Evolutionary conservation across 2,329 filamentous ascomycete species (phyloP), one percentile per base, ranked within the genome.

Genomic region (Emericellopsis atlantica): DNA sequence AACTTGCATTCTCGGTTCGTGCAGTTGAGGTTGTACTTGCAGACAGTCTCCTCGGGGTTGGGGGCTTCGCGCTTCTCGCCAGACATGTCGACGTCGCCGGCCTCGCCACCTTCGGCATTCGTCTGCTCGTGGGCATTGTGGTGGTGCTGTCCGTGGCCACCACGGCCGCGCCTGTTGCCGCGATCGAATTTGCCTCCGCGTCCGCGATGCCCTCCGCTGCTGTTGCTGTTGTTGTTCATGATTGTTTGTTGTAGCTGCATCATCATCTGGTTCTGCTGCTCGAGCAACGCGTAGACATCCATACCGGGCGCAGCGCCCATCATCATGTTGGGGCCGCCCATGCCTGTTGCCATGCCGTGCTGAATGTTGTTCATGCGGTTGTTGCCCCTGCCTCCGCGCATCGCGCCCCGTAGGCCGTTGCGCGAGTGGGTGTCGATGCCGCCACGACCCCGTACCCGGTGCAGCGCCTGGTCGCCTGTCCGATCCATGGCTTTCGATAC

Each of bases 1-100:
- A 87, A 98, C 49, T 81, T 83, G 65, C 92, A 98, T 46, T 93
- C 85, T 50, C 77, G 79, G 61, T 93, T 93, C 32, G 83, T 85
- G 67, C 92, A 98, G 47, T 76, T 71, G 41, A 92, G 68, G 64
- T 96, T 95, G 69, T 79, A 98, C 54, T 84, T 86, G 75, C 92
- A 98, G 46, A 90, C 68, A 12, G 70, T 83, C 38, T 84, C 76
- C 6, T 79, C 72, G n/a, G 68, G 65, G 52, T 70, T 76, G 32
- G 55, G 72, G 51, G 59, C 66, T 64, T 67, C 77, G 55, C 61
- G 74, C 61, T 62, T 68, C 49, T 58, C 57, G 40, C 65, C 67
- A 4, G 64, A 61, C 69, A 77, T 78, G 37, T 87, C 81, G 21
- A 80, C 68, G 45, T 88, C 82, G 58, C 72, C 72, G 40, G 63